These are phyloP conservation scores for Podila minutissima DNA, from an alignment of 192 early-diverging fungal species.

Conservation along the genomic window DNA sequence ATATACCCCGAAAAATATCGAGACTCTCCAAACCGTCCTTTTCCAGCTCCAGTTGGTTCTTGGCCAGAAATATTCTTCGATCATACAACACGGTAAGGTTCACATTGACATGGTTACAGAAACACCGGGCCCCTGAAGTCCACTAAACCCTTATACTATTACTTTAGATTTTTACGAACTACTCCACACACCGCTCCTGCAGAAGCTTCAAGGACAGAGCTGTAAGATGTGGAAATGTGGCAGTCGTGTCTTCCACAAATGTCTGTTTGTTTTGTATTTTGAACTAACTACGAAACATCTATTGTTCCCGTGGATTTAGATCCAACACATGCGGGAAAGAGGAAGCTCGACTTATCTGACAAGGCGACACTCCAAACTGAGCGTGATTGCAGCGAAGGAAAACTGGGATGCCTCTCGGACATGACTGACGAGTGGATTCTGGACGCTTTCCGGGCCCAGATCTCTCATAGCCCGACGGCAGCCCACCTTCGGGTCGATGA, in stretches of 20 bases:
- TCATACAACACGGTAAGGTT: constrained; percentile 3
- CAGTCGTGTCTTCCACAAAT: too few species aligned
- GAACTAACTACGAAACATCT: too few species aligned
- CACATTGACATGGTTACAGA: neutral
- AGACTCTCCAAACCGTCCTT: constrained; percentile 13
- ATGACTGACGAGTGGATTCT: constrained; percentile 57
- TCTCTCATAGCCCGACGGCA: constrained; percentile 52
- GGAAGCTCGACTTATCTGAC: neutral
- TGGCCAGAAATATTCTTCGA: neutral
- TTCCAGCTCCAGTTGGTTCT: constrained; percentile 33
- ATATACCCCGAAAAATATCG: neutral
- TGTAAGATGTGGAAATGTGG: too few species aligned
- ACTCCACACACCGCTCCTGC: too few species aligned
- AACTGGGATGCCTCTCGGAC: constrained; percentile 42
- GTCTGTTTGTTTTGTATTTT: too few species aligned
- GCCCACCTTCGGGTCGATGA: constrained; percentile 56
- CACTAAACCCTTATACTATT: too few species aligned
- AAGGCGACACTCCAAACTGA: constrained; percentile 8
- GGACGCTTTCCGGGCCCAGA: constrained; percentile 61
- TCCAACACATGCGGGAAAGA: neutral
- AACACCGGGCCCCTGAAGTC: neutral
- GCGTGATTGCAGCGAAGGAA: neutral
- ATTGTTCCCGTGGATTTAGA: too few species aligned
- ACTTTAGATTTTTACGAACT: too few species aligned
- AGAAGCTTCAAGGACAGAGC: too few species aligned